Percentiles rank a stretch among this genome's conserved stretches.
These are phyloP conservation scores for Fusarium zealandicum DNA, from an alignment of 2,329 filamentous ascomycete species.

Conservation along the genomic window DNA sequence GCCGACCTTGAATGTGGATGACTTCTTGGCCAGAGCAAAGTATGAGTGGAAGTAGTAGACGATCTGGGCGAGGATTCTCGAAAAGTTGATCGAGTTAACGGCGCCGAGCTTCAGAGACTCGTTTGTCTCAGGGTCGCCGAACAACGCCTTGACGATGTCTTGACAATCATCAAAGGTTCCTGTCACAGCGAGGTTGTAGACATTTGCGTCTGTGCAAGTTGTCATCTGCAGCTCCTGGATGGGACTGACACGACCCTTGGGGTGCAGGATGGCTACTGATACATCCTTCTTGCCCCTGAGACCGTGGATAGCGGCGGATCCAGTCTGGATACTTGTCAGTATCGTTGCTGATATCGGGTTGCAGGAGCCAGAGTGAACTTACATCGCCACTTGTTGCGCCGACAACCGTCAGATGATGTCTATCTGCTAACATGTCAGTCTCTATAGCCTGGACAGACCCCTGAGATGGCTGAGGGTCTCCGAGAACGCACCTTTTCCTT, in stretches of 20 bases:
- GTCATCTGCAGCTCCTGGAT: constrained; percentile 99
- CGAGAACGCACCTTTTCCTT: constrained; percentile 56
- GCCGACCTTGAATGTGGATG: constrained; percentile 66
- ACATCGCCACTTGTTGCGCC: constrained; percentile 82
- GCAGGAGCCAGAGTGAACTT: constrained; percentile 6
- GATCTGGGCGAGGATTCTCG: constrained; percentile 93
- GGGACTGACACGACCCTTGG: constrained; percentile 87
- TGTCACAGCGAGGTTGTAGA: constrained; percentile 88
- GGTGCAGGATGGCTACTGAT: constrained; percentile 92
- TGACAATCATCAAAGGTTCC: constrained; percentile 98
- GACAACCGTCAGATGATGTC: constrained; percentile 85
- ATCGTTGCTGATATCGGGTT: neutral
- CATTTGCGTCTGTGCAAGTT: constrained; percentile 86
- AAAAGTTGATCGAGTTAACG: constrained; percentile 97
- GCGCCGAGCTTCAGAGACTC: constrained; percentile 82
- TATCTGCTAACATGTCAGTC: constrained; percentile 53
- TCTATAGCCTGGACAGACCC: neutral
- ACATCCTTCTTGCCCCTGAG: constrained; percentile 96
- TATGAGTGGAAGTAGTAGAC: constrained; percentile 97
- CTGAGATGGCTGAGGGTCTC: neutral
- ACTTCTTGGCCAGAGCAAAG: constrained; percentile 75
- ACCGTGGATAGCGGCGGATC: constrained; percentile 95
- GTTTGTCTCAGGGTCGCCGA: constrained; percentile 86
- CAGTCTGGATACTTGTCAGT: constrained; percentile 59
- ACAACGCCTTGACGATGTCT: constrained; percentile 87